phyloP scores from a whole-genome alignment of 2,329 filamentous ascomycete genomes.

The Didymella keratinophila region DNA sequence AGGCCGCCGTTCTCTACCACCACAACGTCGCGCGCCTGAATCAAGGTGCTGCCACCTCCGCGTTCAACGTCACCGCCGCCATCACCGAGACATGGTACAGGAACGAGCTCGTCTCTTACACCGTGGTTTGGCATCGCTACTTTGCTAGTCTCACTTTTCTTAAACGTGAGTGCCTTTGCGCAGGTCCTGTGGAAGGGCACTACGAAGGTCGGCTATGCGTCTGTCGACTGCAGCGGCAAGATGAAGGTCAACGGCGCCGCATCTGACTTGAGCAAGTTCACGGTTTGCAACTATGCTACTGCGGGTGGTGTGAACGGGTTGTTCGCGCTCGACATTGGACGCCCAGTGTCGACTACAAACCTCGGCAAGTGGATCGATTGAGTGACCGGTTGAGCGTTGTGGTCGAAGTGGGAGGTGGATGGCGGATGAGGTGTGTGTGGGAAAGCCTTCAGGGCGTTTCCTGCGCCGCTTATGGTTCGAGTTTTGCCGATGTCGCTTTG shows the following conservation, averaged over 20 bases:
- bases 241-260: neutral
- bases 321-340: neutral
- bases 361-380: constrained; percentile 1
- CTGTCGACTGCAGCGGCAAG: neutral
- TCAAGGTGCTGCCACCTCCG: constrained; percentile 69
- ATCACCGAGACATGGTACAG: constrained; percentile 91
- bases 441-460: no score
- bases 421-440: no score
- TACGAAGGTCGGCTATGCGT: neutral
- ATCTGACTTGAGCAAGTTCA: neutral
- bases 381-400: neutral
- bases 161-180: neutral
- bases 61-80: constrained; percentile 67
- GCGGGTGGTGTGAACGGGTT: neutral
- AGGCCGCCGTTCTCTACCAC: constrained; percentile 62
- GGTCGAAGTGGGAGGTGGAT: neutral
- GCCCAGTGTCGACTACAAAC: neutral
- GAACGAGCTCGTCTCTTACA: constrained; percentile 63
- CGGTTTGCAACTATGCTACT: constrained; percentile 4
- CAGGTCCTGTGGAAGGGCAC: constrained; percentile 2
- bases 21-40: constrained; percentile 89
- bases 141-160: neutral
- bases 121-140: neutral
- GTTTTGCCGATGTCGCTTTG: no score
- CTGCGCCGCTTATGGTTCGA: no score